Evolutionary conservation across 805 yeast species (phyloP), one percentile per base, ranked within the genome.

Genomic region (Monosporozyma yasuniensis): DNA sequence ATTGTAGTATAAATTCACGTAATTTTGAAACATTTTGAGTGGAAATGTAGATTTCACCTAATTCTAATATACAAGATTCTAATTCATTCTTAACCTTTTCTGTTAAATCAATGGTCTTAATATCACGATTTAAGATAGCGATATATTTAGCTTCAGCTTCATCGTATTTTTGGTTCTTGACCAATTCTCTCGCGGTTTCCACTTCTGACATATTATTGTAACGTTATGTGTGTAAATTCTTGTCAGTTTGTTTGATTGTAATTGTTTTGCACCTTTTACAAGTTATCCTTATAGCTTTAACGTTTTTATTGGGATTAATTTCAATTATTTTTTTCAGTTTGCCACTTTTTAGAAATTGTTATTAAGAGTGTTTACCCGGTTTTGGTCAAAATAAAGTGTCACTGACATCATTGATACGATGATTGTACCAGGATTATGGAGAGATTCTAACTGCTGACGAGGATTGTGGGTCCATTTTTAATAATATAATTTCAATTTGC

Each of bases 11-110:
- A 60, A 93, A 78, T 38, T 69, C 71, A 16, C 74, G 71, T 43
- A 93, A 74, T 56, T 80, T 76, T 4, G 68, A 72, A 23, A 75
- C 70, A 44, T 80, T 71, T 11, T 70, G 61, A 32, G 72, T 69
- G 2, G 65, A 65, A 51, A 79, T 78, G 67, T 86, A 90, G 30
- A 89, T 64, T 51, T 76, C 73, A 34, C 96, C 96, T 57, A 91
- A 74, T 60, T 84, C 93, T 46, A 80, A 64, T 44, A 91, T 80
- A 32, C 93, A 82, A 10, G 72, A 57, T 63, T 89, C 96, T 67
- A 80, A 80, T 47, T 72, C 71, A 52, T 78, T 81, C 47, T 74
- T 71, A 10, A 68, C 54, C 54, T 68, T 65, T 49, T 77, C 82
- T 42, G 43, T 47, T 9, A 46, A 22, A 23, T 52, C 28, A 3